Conservation (phyloP, 1,139 yeast species). For the Saccharomyces hybrid region DNA sequence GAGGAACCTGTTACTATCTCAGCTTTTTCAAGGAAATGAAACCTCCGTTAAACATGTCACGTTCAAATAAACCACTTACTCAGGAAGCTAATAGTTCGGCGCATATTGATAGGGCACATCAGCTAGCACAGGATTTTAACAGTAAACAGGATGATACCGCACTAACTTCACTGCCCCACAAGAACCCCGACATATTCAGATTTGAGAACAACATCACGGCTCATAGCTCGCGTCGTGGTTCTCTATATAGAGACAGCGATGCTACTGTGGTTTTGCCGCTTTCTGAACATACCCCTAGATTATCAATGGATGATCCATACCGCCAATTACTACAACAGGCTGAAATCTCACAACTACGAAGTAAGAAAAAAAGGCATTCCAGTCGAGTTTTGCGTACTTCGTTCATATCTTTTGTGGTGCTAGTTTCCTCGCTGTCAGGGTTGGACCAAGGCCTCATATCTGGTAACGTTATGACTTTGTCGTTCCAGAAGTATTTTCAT, state of each 20-base stretch:
- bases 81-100: neutral
- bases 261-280: slow-evolving; percentile 4
- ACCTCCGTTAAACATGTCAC: neutral
- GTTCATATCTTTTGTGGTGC: neutral
- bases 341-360: neutral
- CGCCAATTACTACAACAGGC: neutral
- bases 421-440: neutral
- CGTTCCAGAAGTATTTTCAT: neutral
- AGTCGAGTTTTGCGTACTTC: neutral
- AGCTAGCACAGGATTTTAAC: slow-evolving; percentile 6
- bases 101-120: neutral
- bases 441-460: neutral
- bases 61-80: slow-evolving; percentile 5
- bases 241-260: slow-evolving; percentile 10
- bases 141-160: slow-evolving; percentile 7
- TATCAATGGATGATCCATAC: slow-evolving; percentile 2
- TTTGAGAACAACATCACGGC: slow-evolving; percentile 5
- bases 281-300: slow-evolving; percentile 1
- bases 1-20: neutral
- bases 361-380: neutral
- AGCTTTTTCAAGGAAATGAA: neutral
- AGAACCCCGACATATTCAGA: slow-evolving; percentile 11
- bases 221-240: slow-evolving; percentile 4
- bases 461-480: neutral
- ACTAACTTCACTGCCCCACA: slow-evolving; percentile 11